Base-by-base conservation (phyloP, 306 rosid species). In the Bauhinia variegata region DNA sequence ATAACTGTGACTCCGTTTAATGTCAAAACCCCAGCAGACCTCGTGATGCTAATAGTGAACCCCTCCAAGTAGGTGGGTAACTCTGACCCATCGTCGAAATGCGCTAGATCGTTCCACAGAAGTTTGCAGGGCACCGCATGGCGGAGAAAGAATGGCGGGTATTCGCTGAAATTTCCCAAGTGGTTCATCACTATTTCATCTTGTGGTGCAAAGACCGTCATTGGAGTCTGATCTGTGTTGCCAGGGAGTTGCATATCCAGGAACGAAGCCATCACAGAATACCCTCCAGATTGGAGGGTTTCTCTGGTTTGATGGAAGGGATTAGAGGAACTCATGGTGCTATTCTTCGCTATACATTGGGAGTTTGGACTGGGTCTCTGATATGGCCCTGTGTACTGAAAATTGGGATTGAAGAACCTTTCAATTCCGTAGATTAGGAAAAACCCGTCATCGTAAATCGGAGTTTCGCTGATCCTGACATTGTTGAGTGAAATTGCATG, bases 161-260 rank as follows among this genome's bases (percentile, higher is more conserved):
- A 70, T 0, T 81, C 80, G 4, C 66, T 60, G 11, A 73, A 55
- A 72, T 77, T 68, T 12, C 82, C 77, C 4, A 84, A 5, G 1
- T 41, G 65, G 63, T 43, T 82, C 58, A 36, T 31, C 80, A 87
- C 63, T 17, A 63, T 65, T 16, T 74, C 77, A 59, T 92, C 96
- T 1, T 70, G 10, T 0, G 96, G 93, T 77, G 96, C 93, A 23
- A 92, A 84, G n/a, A 92, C 75, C 3, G 98, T 92, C 51, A 92
- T 76, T 37, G 50, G 47, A 2, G 15, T 65, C 72, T 62, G 67
- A 6, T 78, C 79, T 62, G n/a, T n/a, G n/a, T 55, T 72, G 38
- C 83, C 87, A 50, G 70, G n/a, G n/a, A 86, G 71, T 38, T 92
- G 96, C 59, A 75, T 54, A 39, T 72, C 91, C 11, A 89, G 89